A percentile compares a stretch with the other conserved stretches of the same genome.
These are phyloP conservation scores for Astrocystis sublimbata DNA, from an alignment of 495 filamentous ascomycete species.

Conservation along the genomic window DNA sequence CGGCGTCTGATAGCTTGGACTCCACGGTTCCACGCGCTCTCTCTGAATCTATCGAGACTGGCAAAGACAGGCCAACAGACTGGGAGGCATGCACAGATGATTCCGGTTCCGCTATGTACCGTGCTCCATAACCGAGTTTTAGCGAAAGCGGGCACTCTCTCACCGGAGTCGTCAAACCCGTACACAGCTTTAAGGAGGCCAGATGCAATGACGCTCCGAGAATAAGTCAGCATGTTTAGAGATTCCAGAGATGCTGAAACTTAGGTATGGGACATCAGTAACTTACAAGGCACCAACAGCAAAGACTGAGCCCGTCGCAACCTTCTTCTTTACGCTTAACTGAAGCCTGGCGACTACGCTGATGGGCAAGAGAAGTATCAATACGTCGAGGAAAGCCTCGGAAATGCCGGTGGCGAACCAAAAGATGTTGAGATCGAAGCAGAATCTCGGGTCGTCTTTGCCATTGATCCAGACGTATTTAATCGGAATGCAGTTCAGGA, in stretches of 20 bases:
- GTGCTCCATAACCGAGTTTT: slow-evolving; percentile 18
- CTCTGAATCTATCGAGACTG: not conserved
- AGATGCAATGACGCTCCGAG: slow-evolving; percentile 9
- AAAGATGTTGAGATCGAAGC: slow-evolving; percentile 34
- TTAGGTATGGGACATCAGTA: slow-evolving; percentile 10
- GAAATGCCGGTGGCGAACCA: slow-evolving; percentile 31
- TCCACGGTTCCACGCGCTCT: too few species aligned
- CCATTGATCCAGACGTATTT: slow-evolving; percentile 13
- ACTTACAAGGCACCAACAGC: slow-evolving; percentile 38
- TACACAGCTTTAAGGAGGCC: slow-evolving; percentile 12
- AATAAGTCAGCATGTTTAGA: not conserved
- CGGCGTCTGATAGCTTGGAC: too few species aligned
- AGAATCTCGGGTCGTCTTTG: slow-evolving; percentile 19
- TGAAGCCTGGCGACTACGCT: slow-evolving; percentile 30
- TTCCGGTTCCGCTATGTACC: slow-evolving; percentile 14
- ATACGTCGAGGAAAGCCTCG: slow-evolving; percentile 34
- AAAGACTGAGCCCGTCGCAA: slow-evolving; percentile 33
- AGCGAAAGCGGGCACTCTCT: not conserved
- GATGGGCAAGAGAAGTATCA: slow-evolving; percentile 38
- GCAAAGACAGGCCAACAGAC: slow-evolving; percentile 19
- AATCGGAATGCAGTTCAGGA: not conserved
- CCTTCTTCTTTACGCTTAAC: slow-evolving; percentile 27
- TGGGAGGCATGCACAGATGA: slow-evolving; percentile 21
- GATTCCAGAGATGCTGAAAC: not conserved
- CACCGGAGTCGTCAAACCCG: slow-evolving; percentile 7